phyloP scores from a whole-genome alignment of 108 stramenopile species.

The Cyclotella cryptica region DNA sequence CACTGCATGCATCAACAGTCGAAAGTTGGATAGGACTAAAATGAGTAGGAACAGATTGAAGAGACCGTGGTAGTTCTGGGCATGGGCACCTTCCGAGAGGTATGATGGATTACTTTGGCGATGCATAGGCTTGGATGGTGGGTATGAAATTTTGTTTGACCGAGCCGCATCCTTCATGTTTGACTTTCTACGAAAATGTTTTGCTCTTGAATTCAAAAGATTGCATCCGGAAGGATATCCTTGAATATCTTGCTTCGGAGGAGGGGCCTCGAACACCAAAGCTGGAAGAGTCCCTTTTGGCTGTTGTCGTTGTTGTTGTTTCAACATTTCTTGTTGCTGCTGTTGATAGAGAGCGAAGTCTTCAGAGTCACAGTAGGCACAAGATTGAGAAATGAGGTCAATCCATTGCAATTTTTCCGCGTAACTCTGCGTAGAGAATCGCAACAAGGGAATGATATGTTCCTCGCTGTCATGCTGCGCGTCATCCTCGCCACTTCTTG shows the following conservation, averaged over 20 bases:
- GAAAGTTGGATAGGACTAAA: constrained; percentile 78
- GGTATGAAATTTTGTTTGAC: constrained; percentile 63
- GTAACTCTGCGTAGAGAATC: constrained; percentile 74
- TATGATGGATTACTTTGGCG: constrained; percentile 62
- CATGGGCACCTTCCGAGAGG: constrained; percentile 63
- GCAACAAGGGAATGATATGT: constrained; percentile 74
- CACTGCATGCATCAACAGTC: constrained; percentile 68
- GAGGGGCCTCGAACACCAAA: constrained; percentile 36
- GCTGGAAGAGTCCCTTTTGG: constrained; percentile 40
- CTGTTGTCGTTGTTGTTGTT: constrained; percentile 42
- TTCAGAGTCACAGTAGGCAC: constrained; percentile 81
- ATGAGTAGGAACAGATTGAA: constrained; percentile 84
- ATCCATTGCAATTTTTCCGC: constrained; percentile 85
- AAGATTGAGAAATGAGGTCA: constrained; percentile 67
- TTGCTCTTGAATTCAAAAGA: constrained; percentile 38
- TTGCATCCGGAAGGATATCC: constrained; percentile 53
- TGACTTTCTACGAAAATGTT: constrained; percentile 58
- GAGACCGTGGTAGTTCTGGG: constrained; percentile 83
- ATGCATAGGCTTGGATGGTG: constrained; percentile 78
- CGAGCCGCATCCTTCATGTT: constrained; percentile 49
- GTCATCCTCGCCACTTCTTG: constrained; percentile 10
- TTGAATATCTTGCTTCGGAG: constrained; percentile 14
- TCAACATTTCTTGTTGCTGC: constrained; percentile 49
- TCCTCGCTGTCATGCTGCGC: constrained; percentile 51
- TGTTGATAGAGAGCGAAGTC: constrained; percentile 54